phyloP scores from a whole-genome alignment of 306 rosid genomes.

The Quercus ilex region DNA sequence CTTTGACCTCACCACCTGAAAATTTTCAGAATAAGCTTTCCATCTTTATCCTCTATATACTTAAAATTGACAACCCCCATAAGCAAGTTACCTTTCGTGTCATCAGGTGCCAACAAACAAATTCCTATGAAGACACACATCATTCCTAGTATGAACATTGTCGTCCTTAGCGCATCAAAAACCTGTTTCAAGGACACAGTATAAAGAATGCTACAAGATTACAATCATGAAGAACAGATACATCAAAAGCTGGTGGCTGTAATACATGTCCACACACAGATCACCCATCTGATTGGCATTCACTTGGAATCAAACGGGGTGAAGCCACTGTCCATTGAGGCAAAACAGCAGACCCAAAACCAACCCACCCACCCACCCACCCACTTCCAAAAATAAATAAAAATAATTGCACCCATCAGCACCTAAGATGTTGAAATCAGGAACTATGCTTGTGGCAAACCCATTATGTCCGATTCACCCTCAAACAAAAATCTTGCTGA shows the following conservation, averaged over 20 bases:
- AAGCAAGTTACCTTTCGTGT: conserved; percentile 65
- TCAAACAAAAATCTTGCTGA: background rate
- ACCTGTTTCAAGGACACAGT: conserved; percentile 56
- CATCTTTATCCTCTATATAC: conserved; percentile 14
- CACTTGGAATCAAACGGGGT: background rate
- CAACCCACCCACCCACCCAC: background rate
- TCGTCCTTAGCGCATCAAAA: conserved; percentile 81
- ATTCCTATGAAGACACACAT: conserved; percentile 87
- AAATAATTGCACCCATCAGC: background rate
- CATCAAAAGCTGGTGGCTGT: conserved; percentile 2
- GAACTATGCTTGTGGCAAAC: background rate
- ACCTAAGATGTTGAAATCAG: background rate
- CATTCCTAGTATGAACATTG: conserved; percentile 93
- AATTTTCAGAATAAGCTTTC: conserved; percentile 26
- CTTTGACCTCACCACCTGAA: conserved; percentile 73
- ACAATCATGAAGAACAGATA: background rate
- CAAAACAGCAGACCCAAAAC: background rate
- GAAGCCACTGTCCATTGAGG: background rate
- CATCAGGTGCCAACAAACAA: conserved; percentile 96
- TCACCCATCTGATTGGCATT: background rate
- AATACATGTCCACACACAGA: background rate
- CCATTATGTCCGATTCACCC: background rate
- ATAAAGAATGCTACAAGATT: background rate
- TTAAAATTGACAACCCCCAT: conserved; percentile 6
- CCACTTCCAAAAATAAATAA: too few relatives aligned